These are phyloP conservation scores for Didymella keratinophila DNA, from an alignment of 2,329 filamentous ascomycete genomes.

Conservation along the genomic window DNA sequence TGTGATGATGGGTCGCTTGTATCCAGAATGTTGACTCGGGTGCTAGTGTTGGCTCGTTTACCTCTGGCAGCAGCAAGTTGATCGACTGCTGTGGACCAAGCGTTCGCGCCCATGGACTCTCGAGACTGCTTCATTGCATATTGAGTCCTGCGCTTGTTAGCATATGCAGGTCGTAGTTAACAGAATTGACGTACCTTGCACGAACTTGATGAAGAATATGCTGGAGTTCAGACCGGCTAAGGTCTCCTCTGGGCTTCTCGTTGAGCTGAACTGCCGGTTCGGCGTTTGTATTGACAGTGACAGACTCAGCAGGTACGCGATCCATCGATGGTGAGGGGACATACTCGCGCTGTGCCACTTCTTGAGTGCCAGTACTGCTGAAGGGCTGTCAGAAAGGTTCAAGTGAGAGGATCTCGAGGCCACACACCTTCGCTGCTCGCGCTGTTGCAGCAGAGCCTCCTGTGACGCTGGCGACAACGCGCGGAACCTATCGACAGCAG, in stretches of 20 bases:
- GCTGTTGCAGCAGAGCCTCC: neutral
- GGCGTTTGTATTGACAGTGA: neutral
- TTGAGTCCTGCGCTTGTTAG: neutral
- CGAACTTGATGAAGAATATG: too few relatives aligned
- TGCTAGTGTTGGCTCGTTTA: neutral
- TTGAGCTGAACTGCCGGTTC: neutral
- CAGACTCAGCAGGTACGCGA: too few relatives aligned
- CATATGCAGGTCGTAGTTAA: neutral
- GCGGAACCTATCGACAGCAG: neutral
- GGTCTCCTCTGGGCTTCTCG: too few relatives aligned
- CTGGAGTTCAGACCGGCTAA: too few relatives aligned
- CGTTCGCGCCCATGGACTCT: neutral
- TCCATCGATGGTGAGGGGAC: neutral
- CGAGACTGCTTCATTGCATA: too few relatives aligned
- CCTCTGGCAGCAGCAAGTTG: neutral
- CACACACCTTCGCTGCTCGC: neutral
- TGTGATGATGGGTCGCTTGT: neutral
- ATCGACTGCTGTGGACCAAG: neutral
- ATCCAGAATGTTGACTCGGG: neutral
- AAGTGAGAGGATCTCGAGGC: too few relatives aligned
- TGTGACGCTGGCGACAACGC: neutral
- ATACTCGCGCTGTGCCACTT: neutral
- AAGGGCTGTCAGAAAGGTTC: neutral
- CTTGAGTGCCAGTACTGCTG: neutral
- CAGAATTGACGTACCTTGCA: too few relatives aligned